A percentile compares a stretch with the other conserved stretches of the same genome.
phyloP scores from a whole-genome alignment of 192 early-diverging fungal species.

The Dispira simplex region DNA sequence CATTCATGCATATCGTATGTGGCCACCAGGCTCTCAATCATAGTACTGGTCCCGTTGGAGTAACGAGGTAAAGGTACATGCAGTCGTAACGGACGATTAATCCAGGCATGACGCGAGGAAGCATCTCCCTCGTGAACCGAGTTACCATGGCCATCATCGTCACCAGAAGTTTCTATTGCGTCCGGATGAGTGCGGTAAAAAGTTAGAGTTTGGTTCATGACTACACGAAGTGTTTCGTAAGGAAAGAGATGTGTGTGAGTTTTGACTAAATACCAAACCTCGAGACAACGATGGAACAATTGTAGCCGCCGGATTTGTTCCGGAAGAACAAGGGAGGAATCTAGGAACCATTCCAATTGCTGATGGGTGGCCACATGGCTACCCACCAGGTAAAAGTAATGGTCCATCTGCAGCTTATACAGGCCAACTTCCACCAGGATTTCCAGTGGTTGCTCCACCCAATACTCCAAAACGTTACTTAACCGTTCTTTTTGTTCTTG shows the following conservation, averaged over 20 bases:
- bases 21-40: constrained; percentile 2
- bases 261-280: background rate
- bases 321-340: background rate
- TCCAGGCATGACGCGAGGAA: background rate
- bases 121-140: background rate
- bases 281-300: constrained; percentile 1
- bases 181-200: background rate
- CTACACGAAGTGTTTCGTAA: background rate
- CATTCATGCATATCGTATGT: background rate
- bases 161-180: background rate
- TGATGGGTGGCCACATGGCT: constrained; percentile 7
- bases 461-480: constrained; percentile 20
- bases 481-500: constrained; percentile 21
- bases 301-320: background rate
- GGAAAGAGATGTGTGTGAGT: background rate
- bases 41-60: constrained; percentile 2
- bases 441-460: constrained; percentile 26
- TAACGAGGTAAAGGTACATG: background rate
- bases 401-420: constrained; percentile 24
- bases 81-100: background rate
- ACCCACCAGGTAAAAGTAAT: constrained; percentile 17
- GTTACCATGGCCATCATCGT: background rate
- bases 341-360: background rate
- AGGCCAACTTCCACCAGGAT: constrained; percentile 23
- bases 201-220: background rate